Base-by-base conservation (phyloP, 2,329 filamentous ascomycete species). In the Pleomassaria siparia region DNA sequence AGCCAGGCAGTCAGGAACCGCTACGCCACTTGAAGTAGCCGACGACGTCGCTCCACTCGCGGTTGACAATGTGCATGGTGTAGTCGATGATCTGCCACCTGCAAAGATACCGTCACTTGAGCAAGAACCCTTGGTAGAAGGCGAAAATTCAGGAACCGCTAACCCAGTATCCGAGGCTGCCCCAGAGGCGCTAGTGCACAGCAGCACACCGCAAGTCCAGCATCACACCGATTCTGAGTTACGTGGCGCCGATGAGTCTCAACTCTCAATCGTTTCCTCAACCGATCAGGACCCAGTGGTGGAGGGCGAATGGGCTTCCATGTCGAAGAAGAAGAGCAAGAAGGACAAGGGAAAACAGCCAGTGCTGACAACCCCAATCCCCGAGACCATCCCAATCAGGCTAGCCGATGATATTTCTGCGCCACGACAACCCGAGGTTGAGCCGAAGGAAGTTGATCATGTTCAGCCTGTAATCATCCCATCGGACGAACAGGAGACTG, bases 291-390 rank as follows among this genome's bases (percentile, higher is more conserved):
- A 44, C 12, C 4, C 32, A 4, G 3, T n/a, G 3, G 26, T 35
- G 5, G 30, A n/a, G 20, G 33, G 47, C 25, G 46, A 37, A 28
- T 40, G 22, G 44, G 12, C 25, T 24, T 41, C 15, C 10, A n/a
- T 32, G 22, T 47, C 52, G 11, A 54, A 47, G 26, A 57, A 58
- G 33, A 58, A 54, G 44, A 40, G 40, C 2, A 55, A 57, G 46
- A 59, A 62, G 33, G 47, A 42, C 35, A 62, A 60, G 49, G 49
- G 50, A 42, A 59, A 49, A 45, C 20, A 20, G 29, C 40, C 40
- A n/a, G 44, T 16, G 16, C 37, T 30, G 13, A 25, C 37, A 12
- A 46, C 47, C 18, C 32, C 47, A 39, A 28, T 36, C 9, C 15
- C 28, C n/a, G 43, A 50, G 16, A 11, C 13, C 18, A 24, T 45